Evolutionary conservation across 495 filamentous ascomycete species (phyloP), one percentile per base, ranked within the genome.

Genomic region (Glarea lozoyensis): DNA sequence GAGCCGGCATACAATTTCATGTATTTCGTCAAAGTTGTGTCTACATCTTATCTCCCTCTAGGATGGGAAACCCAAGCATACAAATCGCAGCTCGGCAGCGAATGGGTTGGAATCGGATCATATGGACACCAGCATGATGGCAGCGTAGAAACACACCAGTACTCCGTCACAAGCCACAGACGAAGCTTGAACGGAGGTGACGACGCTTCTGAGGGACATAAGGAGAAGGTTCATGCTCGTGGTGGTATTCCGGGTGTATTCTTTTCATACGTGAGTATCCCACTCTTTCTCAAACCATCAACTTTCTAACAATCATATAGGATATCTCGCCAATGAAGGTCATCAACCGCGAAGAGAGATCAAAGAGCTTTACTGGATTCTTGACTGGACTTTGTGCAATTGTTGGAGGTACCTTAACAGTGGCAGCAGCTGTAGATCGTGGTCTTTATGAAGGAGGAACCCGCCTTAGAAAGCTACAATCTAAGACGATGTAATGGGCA

Each of bases 281-380:
- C 17, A 3, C 23, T 29, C 15, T 17, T 12, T 33, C 16, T 29
- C n/a, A 21, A 39, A 13, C 20, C 37, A n/a, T 18, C 20, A 34
- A 36, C 34, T 20, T 40, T 49, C 25, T 29, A 29, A 38, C 47
- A 10, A 9, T 11, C 10, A 5, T 16, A 21, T 45, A 88, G 81
- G 92, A 99, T 59, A 97, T 99, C 64, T 97, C 92, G 2, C 92
- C 92, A 21, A 97, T 99, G 93, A 99, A 97, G 65, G 93, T 99
- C 32, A 84, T 99, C 67, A 99, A 97, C 69, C 79, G 88, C 30
- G 92, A 99, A 68, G 83, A 82, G 48, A 78, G 86, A 15, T 65
- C 78, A 13, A 96, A 96, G 67, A 78, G 80, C 12, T 90, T 97
- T 61, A 75, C 84, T 1, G 82, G 84, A 4, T 97, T 99, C 68